A percentile compares a stretch with the other conserved stretches of the same genome.
phyloP scores from a whole-genome alignment of 2,329 filamentous ascomycete species.

The Diaporthe nobilis region DNA sequence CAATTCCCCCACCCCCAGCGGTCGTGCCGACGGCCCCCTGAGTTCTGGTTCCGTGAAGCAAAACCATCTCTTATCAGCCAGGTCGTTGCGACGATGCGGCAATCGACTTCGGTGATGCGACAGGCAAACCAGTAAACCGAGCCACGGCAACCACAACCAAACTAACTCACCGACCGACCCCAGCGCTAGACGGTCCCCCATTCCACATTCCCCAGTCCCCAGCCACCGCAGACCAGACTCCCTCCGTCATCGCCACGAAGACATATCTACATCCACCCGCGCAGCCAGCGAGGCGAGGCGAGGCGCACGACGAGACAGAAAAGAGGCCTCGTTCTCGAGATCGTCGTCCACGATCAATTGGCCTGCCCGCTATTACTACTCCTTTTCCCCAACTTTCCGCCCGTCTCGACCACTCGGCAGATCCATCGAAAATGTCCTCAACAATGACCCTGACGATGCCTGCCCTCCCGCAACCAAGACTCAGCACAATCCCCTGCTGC shows the following conservation, averaged over 20 bases:
- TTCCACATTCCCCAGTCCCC: constrained; percentile 7
- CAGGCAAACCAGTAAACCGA: background rate
- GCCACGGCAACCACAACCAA: constrained; percentile 10
- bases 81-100: constrained; percentile 15
- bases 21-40: background rate
- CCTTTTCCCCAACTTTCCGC: background rate
- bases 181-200: background rate
- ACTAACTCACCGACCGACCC: constrained; percentile 13
- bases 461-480: constrained; percentile 44
- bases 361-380: background rate
- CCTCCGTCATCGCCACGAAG: constrained; percentile 1
- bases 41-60: background rate
- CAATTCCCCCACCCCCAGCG: background rate
- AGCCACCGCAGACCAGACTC: constrained; percentile 3
- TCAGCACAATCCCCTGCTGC: constrained; percentile 57
- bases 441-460: constrained; percentile 55
- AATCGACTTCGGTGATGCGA: background rate
- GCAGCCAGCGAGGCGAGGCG: constrained; percentile 16
- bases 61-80: background rate
- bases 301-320: background rate
- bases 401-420: background rate
- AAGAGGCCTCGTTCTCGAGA: constrained; percentile 15
- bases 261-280: constrained; percentile 2
- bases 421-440: constrained; percentile 44
- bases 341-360: background rate